Evolutionary conservation across 305 asterid genomes (phyloP).

Genomic region (Plantago coronopus): DNA sequence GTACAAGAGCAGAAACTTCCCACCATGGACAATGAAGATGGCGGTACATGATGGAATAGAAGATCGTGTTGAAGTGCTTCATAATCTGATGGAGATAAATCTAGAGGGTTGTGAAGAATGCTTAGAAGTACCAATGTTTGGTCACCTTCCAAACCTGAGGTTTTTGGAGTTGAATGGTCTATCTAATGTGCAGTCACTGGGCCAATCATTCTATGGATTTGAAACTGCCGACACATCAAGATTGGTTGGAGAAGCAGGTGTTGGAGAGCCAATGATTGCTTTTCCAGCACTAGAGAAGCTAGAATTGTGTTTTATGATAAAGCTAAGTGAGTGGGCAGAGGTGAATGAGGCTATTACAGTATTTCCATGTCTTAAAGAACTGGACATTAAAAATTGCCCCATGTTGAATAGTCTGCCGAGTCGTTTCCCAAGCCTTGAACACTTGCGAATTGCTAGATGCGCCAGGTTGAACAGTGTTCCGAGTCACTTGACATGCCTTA

Average conservation of each 20-base stretch:
- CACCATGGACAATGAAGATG: background rate
- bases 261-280: background rate
- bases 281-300: slow-evolving; percentile 29
- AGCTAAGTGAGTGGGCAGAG: background rate
- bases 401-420: too few species aligned
- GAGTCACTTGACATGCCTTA: too few species aligned
- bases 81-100: background rate
- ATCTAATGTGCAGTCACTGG: background rate
- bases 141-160: slow-evolving; percentile 3
- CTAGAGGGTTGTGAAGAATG: background rate
- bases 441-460: too few species aligned
- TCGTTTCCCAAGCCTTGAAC: too few species aligned
- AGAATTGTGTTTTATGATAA: background rate
- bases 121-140: background rate
- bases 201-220: too few species aligned
- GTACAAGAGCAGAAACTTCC: background rate
- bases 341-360: background rate
- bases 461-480: too few species aligned
- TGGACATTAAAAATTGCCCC: too few species aligned
- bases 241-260: background rate
- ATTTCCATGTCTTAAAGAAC: background rate
- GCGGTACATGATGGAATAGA: background rate
- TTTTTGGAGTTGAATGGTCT: background rate
- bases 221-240: background rate
- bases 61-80: too few species aligned